These are phyloP conservation scores for Phanerochaete sordida DNA, from an alignment of 768 basidiomycete species.

Conservation along the genomic window DNA sequence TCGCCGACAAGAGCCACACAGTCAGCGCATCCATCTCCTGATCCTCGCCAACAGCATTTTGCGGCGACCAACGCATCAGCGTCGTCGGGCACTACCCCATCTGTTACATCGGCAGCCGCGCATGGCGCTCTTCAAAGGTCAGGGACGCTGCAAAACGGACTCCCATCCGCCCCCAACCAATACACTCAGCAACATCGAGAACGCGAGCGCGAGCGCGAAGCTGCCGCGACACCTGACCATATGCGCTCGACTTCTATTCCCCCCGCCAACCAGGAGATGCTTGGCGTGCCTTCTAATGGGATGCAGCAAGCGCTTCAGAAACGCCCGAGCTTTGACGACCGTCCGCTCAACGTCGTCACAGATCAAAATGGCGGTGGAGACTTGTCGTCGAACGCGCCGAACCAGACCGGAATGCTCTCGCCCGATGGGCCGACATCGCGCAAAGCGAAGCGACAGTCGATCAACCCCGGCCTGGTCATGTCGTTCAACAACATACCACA, in stretches of 20 bases:
- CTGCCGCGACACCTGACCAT: slow-evolving; percentile 10
- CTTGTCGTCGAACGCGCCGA: slow-evolving; percentile 8
- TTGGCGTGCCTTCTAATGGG: slow-evolving; percentile 13
- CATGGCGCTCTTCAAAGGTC: background rate
- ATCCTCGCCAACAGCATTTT: background rate
- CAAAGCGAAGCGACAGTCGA: slow-evolving; percentile 48
- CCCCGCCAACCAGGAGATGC: slow-evolving; percentile 14
- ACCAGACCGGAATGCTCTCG: slow-evolving; percentile 20
- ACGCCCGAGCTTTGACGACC: slow-evolving; percentile 44
- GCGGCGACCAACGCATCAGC: background rate
- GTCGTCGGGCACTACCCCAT: background rate
- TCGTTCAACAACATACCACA: slow-evolving; percentile 22
- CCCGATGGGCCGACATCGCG: slow-evolving; percentile 28
- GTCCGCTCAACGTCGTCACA: slow-evolving; percentile 31
- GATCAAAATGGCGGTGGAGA: background rate
- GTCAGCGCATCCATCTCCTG: background rate
- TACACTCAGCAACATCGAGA: background rate
- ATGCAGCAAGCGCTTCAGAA: slow-evolving; percentile 20
- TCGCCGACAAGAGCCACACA: background rate
- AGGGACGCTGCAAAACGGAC: slow-evolving; percentile 16
- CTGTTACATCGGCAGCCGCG: background rate
- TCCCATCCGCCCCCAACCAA: slow-evolving; percentile 15
- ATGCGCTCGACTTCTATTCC: slow-evolving; percentile 17
- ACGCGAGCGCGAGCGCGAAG: background rate
- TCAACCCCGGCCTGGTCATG: slow-evolving; percentile 48